These are phyloP conservation scores for Rhizopus delemar DNA, from an alignment of 371 early-diverging fungal species.

Conservation along the genomic window DNA sequence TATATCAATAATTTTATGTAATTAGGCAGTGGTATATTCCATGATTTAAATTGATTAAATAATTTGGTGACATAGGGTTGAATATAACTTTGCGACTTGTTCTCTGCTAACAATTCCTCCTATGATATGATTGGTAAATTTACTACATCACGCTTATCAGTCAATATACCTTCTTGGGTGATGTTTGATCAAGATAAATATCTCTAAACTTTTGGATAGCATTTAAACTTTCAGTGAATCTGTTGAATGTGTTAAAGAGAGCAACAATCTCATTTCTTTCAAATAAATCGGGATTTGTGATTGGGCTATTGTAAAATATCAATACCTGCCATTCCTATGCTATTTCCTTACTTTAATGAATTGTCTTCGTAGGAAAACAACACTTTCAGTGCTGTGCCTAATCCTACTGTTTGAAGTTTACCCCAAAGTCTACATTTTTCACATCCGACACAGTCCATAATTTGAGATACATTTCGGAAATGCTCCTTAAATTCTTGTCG, in stretches of 20 bases:
- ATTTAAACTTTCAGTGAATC: conserved; percentile 79
- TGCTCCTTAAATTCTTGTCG: conserved; percentile 85
- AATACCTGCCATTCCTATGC: neutral
- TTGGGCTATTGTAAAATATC: conserved; percentile 38
- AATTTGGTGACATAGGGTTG: conserved; percentile 4
- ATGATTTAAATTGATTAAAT: conserved; percentile 14
- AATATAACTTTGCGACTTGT: neutral
- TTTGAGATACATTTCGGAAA: conserved; percentile 93
- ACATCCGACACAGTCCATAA: conserved; percentile 98
- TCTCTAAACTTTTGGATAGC: conserved; percentile 70
- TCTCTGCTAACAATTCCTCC: neutral
- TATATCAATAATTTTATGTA: conserved; percentile 18
- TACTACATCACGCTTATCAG: neutral
- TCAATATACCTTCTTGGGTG: conserved; percentile 17
- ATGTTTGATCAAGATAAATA: conserved; percentile 62
- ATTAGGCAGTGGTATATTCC: conserved; percentile 37
- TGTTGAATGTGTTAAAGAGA: conserved; percentile 87
- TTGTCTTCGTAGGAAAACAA: conserved; percentile 86
- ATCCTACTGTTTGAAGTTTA: conserved; percentile 80
- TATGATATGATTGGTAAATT: neutral
- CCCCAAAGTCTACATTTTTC: conserved; percentile 99
- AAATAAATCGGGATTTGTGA: conserved; percentile 54
- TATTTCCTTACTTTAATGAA: conserved; percentile 52
- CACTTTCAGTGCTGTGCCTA: conserved; percentile 94
- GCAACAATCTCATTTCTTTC: conserved; percentile 90